These are phyloP conservation scores for Coffea canephora DNA, from an alignment of 257 asterid species.

Conservation along the genomic window DNA sequence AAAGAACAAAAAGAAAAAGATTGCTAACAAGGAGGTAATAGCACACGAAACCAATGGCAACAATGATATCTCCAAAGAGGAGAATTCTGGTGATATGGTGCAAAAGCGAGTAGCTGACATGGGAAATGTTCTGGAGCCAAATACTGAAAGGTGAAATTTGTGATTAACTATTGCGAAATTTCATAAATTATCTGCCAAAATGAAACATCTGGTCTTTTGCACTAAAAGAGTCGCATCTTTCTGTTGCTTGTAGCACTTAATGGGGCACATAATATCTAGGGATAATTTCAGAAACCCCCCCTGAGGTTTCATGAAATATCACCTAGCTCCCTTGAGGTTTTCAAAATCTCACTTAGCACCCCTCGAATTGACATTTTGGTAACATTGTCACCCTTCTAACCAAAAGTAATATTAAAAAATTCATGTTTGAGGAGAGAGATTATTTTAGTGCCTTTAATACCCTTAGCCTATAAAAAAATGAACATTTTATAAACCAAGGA, in stretches of 20 bases:
- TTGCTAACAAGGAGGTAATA: slow-evolving; percentile 33
- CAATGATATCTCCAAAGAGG: slow-evolving; percentile 13
- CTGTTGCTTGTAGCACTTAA: not conserved
- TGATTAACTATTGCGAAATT: slow-evolving; percentile 4
- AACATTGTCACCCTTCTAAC: too few species aligned
- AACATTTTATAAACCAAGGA: too few species aligned
- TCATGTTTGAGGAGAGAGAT: too few species aligned
- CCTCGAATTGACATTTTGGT: too few species aligned
- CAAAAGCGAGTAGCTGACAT: slow-evolving; percentile 36
- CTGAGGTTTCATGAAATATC: too few species aligned
- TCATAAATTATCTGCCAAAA: not conserved
- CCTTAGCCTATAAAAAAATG: too few species aligned
- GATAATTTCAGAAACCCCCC: too few species aligned
- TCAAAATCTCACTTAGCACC: too few species aligned
- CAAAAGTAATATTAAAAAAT: too few species aligned
- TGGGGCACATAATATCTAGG: not conserved
- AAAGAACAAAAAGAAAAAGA: slow-evolving; percentile 61
- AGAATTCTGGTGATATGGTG: slow-evolving; percentile 22
- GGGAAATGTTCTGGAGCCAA: slow-evolving; percentile 37
- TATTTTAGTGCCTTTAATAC: too few species aligned
- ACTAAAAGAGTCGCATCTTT: not conserved
- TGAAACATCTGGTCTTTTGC: not conserved
- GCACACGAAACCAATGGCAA: slow-evolving; percentile 29
- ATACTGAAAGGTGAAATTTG: slow-evolving; percentile 56
- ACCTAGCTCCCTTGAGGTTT: too few species aligned